Percentiles rank a stretch among this genome's conserved stretches.
phyloP scores from a whole-genome alignment of 225 moss, liverwort and hornwort genomes.

The Marchantia paleacea region DNA sequence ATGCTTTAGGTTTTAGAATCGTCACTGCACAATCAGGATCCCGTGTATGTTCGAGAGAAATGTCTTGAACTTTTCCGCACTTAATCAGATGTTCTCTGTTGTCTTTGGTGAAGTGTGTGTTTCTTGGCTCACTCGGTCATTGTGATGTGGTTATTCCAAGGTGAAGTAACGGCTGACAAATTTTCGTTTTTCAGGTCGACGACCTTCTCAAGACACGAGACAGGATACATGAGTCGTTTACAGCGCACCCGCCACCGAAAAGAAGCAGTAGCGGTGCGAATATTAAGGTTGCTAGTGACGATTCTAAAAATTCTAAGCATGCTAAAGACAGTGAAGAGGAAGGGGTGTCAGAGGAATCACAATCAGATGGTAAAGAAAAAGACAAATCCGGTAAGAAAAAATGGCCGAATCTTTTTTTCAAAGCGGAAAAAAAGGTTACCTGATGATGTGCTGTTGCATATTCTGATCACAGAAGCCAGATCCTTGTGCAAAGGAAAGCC shows the following conservation, averaged over 20 bases:
- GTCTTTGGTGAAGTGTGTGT: background rate
- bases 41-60: no score
- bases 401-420: slow-evolving; percentile 76
- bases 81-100: background rate
- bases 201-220: slow-evolving; percentile 83
- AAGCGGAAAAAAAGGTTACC: slow-evolving; percentile 47
- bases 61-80: no score
- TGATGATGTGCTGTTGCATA: slow-evolving; percentile 26
- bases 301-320: slow-evolving; percentile 42
- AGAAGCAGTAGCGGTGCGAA: slow-evolving; percentile 61
- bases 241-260: slow-evolving; percentile 51
- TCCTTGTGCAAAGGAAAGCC: slow-evolving; percentile 18
- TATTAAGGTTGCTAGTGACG: slow-evolving; percentile 61
- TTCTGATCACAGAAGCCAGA: slow-evolving; percentile 23
- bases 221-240: slow-evolving; percentile 80
- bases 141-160: background rate
- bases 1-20: no score
- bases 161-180: background rate
- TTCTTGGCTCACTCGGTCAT: background rate
- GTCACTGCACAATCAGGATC: no score
- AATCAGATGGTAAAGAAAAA: slow-evolving; percentile 45
- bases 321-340: slow-evolving; percentile 54
- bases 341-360: slow-evolving; percentile 47
- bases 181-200: slow-evolving; percentile 57
- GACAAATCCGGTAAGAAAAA: slow-evolving; percentile 80